Conservation (phyloP, 2,329 filamentous ascomycete species). For the Hansfordia pulvinata region DNA sequence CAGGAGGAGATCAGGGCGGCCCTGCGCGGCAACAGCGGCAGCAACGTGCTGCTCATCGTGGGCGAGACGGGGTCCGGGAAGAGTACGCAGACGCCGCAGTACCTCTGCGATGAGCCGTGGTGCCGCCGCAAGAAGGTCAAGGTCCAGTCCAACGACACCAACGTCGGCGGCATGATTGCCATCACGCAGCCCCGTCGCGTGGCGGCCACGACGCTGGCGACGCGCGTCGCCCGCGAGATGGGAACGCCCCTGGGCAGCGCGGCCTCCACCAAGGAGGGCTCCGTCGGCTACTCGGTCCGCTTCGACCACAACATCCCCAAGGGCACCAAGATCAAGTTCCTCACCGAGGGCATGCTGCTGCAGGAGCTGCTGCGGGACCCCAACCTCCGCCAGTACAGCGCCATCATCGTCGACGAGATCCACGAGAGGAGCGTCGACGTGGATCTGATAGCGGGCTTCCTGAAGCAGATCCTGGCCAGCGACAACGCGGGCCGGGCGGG, state of each 20-base stretch:
- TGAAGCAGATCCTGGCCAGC: constrained; percentile 60
- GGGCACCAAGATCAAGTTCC: constrained; percentile 77
- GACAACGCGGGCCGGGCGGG: constrained; percentile 54
- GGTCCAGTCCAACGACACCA: constrained; percentile 28
- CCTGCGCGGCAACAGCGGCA: constrained; percentile 45
- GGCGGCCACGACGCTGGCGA: constrained; percentile 80
- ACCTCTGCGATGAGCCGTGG: constrained; percentile 68
- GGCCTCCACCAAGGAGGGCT: constrained; percentile 26
- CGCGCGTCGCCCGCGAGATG: constrained; percentile 71
- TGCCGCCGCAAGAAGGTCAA: constrained; percentile 48
- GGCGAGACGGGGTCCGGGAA: constrained; percentile 96
- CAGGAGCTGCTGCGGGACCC: constrained; percentile 88
- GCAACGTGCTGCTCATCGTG: constrained; percentile 69
- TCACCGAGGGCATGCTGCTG: constrained; percentile 92
- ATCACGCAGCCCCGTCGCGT: constrained; percentile 92
- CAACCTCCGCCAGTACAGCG: constrained; percentile 71
- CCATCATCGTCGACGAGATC: constrained; percentile 87
- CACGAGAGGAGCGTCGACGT: constrained; percentile 94
- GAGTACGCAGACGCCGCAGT: constrained; percentile 91
- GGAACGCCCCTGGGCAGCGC: constrained; percentile 35
- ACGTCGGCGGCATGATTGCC: constrained; percentile 69
- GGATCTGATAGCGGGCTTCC: constrained; percentile 77
- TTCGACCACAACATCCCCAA: constrained; percentile 82
- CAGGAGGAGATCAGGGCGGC: constrained; percentile 53
- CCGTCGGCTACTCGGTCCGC: constrained; percentile 85